Percentiles rank a stretch among this genome's conserved stretches.
Conservation (phyloP, 441 rosid genomes). For the Dalechampia spathulata region DNA sequence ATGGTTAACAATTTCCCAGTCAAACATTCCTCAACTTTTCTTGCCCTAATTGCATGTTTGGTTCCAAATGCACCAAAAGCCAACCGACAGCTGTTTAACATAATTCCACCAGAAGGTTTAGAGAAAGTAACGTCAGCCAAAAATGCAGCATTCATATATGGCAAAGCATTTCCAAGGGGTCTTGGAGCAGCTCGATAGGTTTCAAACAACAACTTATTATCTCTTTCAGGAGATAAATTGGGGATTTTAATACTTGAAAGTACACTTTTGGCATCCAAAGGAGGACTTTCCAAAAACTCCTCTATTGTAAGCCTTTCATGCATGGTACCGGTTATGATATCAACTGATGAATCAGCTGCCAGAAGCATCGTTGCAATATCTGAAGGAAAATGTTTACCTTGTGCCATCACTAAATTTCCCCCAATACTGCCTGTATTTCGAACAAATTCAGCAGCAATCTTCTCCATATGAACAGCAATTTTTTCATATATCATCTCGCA, state of each 20-base stretch:
- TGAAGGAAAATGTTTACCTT: slow-evolving; percentile 66
- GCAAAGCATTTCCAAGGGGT: slow-evolving; percentile 70
- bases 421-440: slow-evolving; percentile 69
- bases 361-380: slow-evolving; percentile 73
- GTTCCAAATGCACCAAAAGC: slow-evolving; percentile 86
- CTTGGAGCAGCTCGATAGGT: slow-evolving; percentile 80
- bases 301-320: slow-evolving; percentile 41
- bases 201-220: slow-evolving; percentile 38
- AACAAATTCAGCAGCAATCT: slow-evolving; percentile 48
- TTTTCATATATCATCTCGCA: slow-evolving; percentile 31
- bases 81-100: slow-evolving; percentile 41
- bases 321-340: slow-evolving; percentile 24
- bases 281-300: slow-evolving; percentile 52
- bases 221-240: slow-evolving; percentile 21
- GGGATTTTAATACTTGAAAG: slow-evolving; percentile 58
- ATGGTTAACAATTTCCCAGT: slow-evolving; percentile 42
- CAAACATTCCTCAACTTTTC: slow-evolving; percentile 48
- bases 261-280: slow-evolving; percentile 41
- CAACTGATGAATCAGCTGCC: slow-evolving; percentile 47
- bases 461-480: slow-evolving; percentile 76
- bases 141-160: slow-evolving; percentile 81
- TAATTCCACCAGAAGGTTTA: slow-evolving; percentile 25
- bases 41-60: slow-evolving; percentile 62
- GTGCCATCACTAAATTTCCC: slow-evolving; percentile 84
- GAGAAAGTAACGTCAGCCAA: slow-evolving; percentile 49